phyloP scores from a whole-genome alignment of 2,329 filamentous ascomycete species.

The Cladorrhinum sp. region DNA sequence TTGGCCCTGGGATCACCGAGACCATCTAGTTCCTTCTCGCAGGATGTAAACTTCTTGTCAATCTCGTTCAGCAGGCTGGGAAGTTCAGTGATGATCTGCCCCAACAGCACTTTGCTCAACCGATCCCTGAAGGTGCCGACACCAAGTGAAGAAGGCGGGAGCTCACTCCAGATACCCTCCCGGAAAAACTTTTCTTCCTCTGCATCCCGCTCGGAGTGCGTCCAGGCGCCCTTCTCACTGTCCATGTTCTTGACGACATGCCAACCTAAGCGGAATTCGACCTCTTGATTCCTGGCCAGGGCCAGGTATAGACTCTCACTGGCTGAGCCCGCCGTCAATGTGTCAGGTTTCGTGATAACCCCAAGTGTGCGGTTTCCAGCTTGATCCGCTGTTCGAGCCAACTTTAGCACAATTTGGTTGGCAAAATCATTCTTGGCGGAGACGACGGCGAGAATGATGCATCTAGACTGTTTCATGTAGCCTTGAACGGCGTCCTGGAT shows the following conservation, averaged over 20 bases:
- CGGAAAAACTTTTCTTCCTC: conserved; percentile 36
- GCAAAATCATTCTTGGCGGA: conserved; percentile 50
- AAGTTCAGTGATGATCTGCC: conserved; percentile 33
- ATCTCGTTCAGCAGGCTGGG: conserved; percentile 33
- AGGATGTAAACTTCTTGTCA: conserved; percentile 27
- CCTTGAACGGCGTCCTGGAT: conserved; percentile 42
- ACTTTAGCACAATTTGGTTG: conserved; percentile 51
- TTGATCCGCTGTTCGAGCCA: conserved; percentile 29
- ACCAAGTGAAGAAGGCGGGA: conserved; percentile 22
- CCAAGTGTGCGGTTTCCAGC: conserved; percentile 42
- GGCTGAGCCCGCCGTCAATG: conserved; percentile 35
- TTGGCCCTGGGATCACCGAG: conserved; percentile 28
- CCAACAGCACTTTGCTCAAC: conserved; percentile 31
- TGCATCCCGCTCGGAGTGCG: conserved; percentile 31
- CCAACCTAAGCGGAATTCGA: conserved; percentile 49
- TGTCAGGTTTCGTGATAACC: conserved; percentile 54
- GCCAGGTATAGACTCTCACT: conserved; percentile 40
- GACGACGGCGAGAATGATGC: conserved; percentile 54
- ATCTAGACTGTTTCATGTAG: conserved; percentile 52
- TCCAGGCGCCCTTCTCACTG: conserved; percentile 30
- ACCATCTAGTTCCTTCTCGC: conserved; percentile 23
- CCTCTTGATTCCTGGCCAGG: conserved; percentile 45
- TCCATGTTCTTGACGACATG: conserved; percentile 39
- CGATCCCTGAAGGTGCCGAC: conserved; percentile 25
- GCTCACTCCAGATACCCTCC: conserved; percentile 20